A percentile compares a stretch with the other conserved stretches of the same genome.
phyloP scores from a whole-genome alignment of 1,284 basidiomycete species.

The Thecaphora thlaspeos region DNA sequence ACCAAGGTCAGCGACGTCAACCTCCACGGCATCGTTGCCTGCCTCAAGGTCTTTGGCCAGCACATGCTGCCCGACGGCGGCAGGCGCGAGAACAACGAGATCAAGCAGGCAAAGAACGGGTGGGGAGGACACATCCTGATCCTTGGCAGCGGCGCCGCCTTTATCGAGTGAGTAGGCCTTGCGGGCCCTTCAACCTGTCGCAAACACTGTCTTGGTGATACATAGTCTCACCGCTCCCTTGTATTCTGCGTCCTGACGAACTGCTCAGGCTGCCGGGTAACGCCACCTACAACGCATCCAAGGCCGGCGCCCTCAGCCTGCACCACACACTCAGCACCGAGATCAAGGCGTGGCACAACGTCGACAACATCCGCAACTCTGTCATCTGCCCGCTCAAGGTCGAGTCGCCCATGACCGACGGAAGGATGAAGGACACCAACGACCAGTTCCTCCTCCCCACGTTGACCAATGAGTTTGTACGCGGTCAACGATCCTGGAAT shows the following conservation, averaged over 20 bases:
- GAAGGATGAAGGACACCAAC: slow-evolving; percentile 32
- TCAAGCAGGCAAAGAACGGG: slow-evolving; percentile 30
- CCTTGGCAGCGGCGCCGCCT: slow-evolving; percentile 38
- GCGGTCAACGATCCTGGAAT: too few species aligned
- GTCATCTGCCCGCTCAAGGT: slow-evolving; percentile 45
- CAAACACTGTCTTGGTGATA: not conserved
- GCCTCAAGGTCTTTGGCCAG: slow-evolving; percentile 43
- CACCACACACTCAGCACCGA: slow-evolving; percentile 31
- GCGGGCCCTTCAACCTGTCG: not conserved
- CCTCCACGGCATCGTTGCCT: slow-evolving; percentile 31
- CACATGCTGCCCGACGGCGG: slow-evolving; percentile 39
- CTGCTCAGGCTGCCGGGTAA: slow-evolving; percentile 28
- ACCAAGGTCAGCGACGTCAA: slow-evolving; percentile 39
- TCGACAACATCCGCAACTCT: slow-evolving; percentile 34
- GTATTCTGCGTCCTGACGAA: not conserved
- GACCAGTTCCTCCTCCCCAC: slow-evolving; percentile 41
- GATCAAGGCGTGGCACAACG: slow-evolving; percentile 36
- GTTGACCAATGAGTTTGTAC: slow-evolving; percentile 17
- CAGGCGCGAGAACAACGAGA: slow-evolving; percentile 15
- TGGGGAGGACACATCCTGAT: slow-evolving; percentile 46
- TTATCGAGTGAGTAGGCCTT: slow-evolving; percentile 15
- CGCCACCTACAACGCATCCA: slow-evolving; percentile 38
- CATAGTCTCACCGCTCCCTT: too few species aligned
- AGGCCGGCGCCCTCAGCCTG: slow-evolving; percentile 35
- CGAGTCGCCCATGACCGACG: slow-evolving; percentile 42